Evolutionary conservation across 768 basidiomycete species (phyloP).

Genomic region (Tephrocybe sp.): DNA sequence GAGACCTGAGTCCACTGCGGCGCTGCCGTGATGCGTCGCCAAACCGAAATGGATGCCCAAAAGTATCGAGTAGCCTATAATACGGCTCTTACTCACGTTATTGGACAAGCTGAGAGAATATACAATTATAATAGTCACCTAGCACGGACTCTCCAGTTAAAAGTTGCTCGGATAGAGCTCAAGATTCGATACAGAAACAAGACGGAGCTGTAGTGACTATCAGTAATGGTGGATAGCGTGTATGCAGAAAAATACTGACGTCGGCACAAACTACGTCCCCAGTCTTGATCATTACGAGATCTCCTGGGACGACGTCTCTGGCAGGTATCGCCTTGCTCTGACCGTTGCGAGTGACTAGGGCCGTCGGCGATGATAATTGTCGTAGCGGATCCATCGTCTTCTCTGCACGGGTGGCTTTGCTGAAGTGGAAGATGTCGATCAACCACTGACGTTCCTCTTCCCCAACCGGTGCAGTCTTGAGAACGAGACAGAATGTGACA

Average conservation of each 20-base stretch:
- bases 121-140: conserved; percentile 19
- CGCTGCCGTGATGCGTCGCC: too few relatives aligned
- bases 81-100: too few relatives aligned
- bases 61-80: too few relatives aligned
- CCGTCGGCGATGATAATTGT: conserved; percentile 45
- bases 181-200: conserved; percentile 40
- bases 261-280: conserved; percentile 47
- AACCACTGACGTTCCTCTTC: too few relatives aligned
- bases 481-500: too few relatives aligned
- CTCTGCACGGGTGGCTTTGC: too few relatives aligned
- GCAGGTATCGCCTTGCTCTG: conserved; percentile 38
- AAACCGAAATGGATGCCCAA: too few relatives aligned
- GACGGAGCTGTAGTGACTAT: conserved; percentile 27
- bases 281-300: conserved; percentile 36
- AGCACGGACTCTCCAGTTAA: conserved; percentile 53
- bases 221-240: background rate
- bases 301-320: conserved; percentile 41
- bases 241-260: conserved; percentile 21
- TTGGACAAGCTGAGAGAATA: background rate
- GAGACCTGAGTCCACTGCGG: too few relatives aligned
- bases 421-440: too few relatives aligned
- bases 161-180: conserved; percentile 50
- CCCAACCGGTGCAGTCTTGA: too few relatives aligned
- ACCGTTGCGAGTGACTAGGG: conserved; percentile 40
- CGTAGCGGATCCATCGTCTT: conserved; percentile 51